Evolutionary conservation across 2,329 filamentous ascomycete genomes (phyloP).

Genomic region (Botrytis cinerea): DNA sequence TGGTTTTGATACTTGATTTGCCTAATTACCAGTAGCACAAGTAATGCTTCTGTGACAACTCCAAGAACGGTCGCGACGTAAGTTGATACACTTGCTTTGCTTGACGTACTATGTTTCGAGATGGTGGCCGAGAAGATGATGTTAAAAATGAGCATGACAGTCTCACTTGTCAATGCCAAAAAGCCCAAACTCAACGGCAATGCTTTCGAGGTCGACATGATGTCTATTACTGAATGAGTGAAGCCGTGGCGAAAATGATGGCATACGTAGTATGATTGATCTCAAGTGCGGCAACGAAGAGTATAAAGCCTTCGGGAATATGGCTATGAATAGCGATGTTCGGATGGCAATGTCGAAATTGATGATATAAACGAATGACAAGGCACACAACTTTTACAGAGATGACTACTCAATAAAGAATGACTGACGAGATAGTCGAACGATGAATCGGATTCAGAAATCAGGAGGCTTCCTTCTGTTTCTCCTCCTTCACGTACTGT

Average conservation of each 20-base stretch:
- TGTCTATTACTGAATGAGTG: conserved; percentile 18
- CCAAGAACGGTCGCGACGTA: conserved; percentile 37
- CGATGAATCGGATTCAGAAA: conserved; percentile 12
- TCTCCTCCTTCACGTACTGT: conserved; percentile 11
- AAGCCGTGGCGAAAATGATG: conserved; percentile 6
- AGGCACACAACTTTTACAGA: conserved; percentile 9
- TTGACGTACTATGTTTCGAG: conserved; percentile 26
- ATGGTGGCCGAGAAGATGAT: conserved; percentile 38
- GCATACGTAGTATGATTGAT: conserved; percentile 14
- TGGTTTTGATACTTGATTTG: conserved; percentile 38
- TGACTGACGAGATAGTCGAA: neutral
- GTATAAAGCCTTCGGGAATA: neutral
- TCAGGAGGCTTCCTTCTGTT: conserved; percentile 7
- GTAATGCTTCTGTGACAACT: conserved; percentile 32
- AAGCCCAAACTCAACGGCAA: conserved; percentile 37
- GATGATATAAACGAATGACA: conserved; percentile 10
- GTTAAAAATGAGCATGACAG: conserved; percentile 38
- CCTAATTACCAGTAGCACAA: conserved; percentile 34
- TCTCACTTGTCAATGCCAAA: conserved; percentile 37
- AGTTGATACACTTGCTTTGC: conserved; percentile 29
- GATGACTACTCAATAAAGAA: neutral
- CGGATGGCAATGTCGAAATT: neutral
- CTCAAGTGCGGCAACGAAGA: conserved; percentile 1
- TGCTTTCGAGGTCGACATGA: conserved; percentile 33
- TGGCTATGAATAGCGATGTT: neutral